Conservation (phyloP, 129 eudicot genomes). For the Chrysanthemum makinoi region DNA sequence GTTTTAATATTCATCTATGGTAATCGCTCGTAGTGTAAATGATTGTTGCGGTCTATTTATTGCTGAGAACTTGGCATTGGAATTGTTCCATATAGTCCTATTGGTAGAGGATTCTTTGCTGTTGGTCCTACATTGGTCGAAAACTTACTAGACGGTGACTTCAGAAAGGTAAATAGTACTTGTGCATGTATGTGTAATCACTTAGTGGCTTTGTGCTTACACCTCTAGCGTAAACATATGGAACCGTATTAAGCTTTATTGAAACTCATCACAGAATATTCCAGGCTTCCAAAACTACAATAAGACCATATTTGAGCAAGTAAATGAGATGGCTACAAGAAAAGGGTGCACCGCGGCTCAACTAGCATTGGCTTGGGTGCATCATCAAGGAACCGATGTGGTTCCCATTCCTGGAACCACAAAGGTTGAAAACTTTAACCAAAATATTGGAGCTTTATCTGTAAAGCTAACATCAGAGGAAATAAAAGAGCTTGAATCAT, state of each 20-base stretch:
- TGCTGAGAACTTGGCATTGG: slow-evolving; percentile 58
- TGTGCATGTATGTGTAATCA: too few relatives aligned
- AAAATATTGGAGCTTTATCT: slow-evolving; percentile 44
- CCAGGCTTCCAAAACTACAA: slow-evolving; percentile 55
- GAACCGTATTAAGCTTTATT: too few relatives aligned
- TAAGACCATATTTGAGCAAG: slow-evolving; percentile 31
- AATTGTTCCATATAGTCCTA: slow-evolving; percentile 50
- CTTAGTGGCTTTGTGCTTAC: too few relatives aligned
- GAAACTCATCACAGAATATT: slow-evolving; percentile 15
- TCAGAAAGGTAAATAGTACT: slow-evolving; percentile 34
- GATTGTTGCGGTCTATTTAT: background rate
- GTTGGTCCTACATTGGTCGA: slow-evolving; percentile 36
- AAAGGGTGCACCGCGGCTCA: slow-evolving; percentile 20
- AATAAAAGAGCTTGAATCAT: slow-evolving; percentile 32
- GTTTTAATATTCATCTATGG: background rate
- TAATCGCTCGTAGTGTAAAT: too few relatives aligned
- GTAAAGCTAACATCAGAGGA: slow-evolving; percentile 43
- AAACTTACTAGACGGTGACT: slow-evolving; percentile 31
- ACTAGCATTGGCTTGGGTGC: slow-evolving; percentile 53
- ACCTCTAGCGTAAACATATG: too few relatives aligned
- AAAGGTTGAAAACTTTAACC: slow-evolving; percentile 11
- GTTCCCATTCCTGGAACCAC: slow-evolving; percentile 51
- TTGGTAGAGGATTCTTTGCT: slow-evolving; percentile 1
- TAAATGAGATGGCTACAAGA: slow-evolving; percentile 35
- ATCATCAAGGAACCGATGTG: slow-evolving; percentile 54